Evolutionary conservation across 1,139 yeast genomes (phyloP), one percentile per base, ranked within the genome.

Genomic region (Protomyces lactucae-debilis): DNA sequence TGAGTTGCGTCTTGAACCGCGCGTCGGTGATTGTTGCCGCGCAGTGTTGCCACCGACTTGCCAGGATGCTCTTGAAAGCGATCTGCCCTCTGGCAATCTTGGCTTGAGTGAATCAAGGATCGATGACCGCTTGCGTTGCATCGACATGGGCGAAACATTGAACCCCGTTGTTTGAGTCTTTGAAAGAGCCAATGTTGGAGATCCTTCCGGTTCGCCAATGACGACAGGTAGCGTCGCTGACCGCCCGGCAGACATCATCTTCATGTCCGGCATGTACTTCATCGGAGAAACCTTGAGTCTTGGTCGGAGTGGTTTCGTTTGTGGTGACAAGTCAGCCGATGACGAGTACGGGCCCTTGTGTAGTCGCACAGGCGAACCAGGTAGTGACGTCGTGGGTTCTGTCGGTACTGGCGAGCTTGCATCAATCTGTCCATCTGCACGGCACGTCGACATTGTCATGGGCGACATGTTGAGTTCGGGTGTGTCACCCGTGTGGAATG

Each of bases 41-140:
- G 43, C 16, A n/a, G 6, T n/a, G 36, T 8, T n/a, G 3, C 16
- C 8, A 3, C 53, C 37, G 16, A 32, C 25, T 21, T 25, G 37
- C 61, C 61, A 57, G 23, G 61, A 57, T n/a, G 46, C n/a, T 14
- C 61, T 55, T 12, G 61, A 37, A 12, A 39, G 51, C 9, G 55
- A 48, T 18, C 57, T 12, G 12, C 51, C 57, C 12, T 23, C 51
- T 8, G 63, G 55, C 35, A 59, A 12, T 12, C 63, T 21, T 9
- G 63, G 63, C 21, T 36, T 39, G 39, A 59, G 53, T 5, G 57
- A 25, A 2, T 59, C 63, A 39, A 59, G 57, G 18, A 59, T 51
- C 8, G 57, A 40, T 9, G 57, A 40, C 4, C 63, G 25, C 55
- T 45, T 37, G 16, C 63, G 57, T 12, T 40, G 45, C 18, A 55